Conservation (phyloP, 345 rosid species). For the Reutealis trisperma region DNA sequence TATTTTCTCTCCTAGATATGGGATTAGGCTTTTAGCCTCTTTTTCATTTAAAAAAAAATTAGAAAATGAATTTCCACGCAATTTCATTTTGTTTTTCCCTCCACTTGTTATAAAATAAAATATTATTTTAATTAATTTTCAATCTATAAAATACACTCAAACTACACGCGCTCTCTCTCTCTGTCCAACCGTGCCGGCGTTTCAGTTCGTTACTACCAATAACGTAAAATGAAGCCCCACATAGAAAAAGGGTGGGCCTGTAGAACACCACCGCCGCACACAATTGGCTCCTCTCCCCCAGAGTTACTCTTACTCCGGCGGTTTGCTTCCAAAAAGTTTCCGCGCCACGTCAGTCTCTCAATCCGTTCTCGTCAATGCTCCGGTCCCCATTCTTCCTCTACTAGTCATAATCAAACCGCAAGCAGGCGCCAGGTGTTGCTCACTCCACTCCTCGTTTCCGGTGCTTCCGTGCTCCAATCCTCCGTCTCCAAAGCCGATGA, state of each 20-base stretch:
- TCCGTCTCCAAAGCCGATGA: conserved; percentile 28
- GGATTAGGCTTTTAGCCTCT: no score
- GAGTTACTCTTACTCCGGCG: conserved; percentile 14
- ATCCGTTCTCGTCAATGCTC: not conserved
- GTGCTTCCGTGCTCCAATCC: conserved; percentile 21
- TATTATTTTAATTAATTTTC: no score
- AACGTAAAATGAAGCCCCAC: conserved; percentile 16
- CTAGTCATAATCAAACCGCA: conserved; percentile 13
- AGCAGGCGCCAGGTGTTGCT: conserved; percentile 46
- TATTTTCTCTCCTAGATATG: no score
- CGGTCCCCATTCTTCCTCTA: not conserved
- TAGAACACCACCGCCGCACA: conserved; percentile 7
- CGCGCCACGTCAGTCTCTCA: conserved; percentile 15
- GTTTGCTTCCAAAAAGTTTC: conserved; percentile 5
- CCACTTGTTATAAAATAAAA: not conserved
- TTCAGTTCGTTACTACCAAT: not conserved
- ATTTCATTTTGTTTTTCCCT: not conserved
- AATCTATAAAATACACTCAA: not conserved
- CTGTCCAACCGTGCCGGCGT: not conserved
- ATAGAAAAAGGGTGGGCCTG: not conserved
- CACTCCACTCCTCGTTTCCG: conserved; percentile 45
- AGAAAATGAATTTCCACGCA: not conserved
- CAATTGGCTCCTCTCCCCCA: not conserved
- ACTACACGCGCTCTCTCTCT: not conserved
- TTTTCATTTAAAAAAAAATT: no score